Evolutionary conservation across 148 eudicot genomes (phyloP).

Genomic region (Heliosperma pusillum): DNA sequence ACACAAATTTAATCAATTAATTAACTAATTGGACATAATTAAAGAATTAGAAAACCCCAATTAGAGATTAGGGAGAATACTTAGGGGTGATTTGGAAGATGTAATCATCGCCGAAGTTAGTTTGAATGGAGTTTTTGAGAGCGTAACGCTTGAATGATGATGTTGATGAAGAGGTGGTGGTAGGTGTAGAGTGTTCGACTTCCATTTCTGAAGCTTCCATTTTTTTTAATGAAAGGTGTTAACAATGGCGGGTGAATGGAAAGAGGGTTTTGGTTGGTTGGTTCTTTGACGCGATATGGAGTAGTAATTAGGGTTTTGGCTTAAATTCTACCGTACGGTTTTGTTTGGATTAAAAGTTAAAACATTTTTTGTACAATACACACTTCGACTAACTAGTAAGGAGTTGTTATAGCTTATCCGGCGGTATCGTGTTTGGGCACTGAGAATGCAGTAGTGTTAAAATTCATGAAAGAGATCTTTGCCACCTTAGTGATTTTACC

Average conservation of each 20-base stretch:
- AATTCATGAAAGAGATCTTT: no score
- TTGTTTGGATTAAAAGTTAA: no score
- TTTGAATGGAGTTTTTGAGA: slow-evolving; percentile 71
- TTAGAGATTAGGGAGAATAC: slow-evolving; percentile 26
- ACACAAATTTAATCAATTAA: background rate
- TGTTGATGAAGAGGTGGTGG: slow-evolving; percentile 8
- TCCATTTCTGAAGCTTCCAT: slow-evolving; percentile 61
- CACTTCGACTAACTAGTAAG: no score
- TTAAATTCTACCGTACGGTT: background rate
- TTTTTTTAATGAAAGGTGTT: slow-evolving; percentile 9
- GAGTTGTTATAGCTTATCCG: no score
- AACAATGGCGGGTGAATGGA: slow-evolving; percentile 17
- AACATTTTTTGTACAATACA: no score
- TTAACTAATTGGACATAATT: background rate
- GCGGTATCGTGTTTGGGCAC: no score
- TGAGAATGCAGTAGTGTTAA: no score
- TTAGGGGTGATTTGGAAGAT: slow-evolving; percentile 76
- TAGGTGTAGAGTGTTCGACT: slow-evolving; percentile 34
- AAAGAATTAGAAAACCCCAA: background rate
- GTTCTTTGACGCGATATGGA: no score
- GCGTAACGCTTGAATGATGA: slow-evolving; percentile 47
- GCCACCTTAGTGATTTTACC: no score
- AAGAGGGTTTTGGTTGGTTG: background rate
- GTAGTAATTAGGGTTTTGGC: background rate
- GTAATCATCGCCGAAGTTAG: slow-evolving; percentile 88